Base-by-base conservation (phyloP, 176 grass and related monocot genomes). In the Stipa capillata region DNA sequence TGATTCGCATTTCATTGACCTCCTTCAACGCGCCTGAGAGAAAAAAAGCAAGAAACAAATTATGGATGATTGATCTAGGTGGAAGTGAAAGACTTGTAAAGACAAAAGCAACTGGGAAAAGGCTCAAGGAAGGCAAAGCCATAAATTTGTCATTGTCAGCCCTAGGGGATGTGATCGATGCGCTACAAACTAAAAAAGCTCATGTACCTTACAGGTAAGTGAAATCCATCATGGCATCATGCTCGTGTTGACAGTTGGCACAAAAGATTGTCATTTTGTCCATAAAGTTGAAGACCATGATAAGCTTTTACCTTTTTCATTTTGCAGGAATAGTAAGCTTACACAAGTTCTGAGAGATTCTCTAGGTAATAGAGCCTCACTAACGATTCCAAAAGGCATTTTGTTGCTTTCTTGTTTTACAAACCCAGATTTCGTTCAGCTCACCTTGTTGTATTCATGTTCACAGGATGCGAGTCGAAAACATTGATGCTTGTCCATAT, bases 31-130 rank as follows among this genome's bases (percentile, higher is more conserved):
- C 81, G 11, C 74, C 74, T 59, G 90, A 93, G 82, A 98, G 95
- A 72, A 87, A 64, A 91, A 92, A 69, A 45, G 81, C 60, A 76
- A 92, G 76, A 70, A 98, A 90, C 83, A 98, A 98, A 77, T 68
- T 98, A 82, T 98, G 95, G 95, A 91, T 98, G 95, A 80, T 98
- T 74, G 95, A 98, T 93, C 85, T 98, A 35, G 95, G 95, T 73
- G 95, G 95, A 77, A 98, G 95, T 36, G 95, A 98, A 79, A 84
- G 92, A 43, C 84, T 94, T 41, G 87, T 98, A 79, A 98, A 98
- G 85, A 98, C 95, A 70, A 84, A 92, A 89, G 95, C 92, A 77
- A 98, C 79, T 62, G 95, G 95, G 28, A 94, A 89, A 88, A 94
- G 92, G 56, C 79, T 98, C 39, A 88, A 94, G 87, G 95, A 98